Conservation (phyloP, 345 rosid genomes). For the Crucihimalaya himalaica region DNA sequence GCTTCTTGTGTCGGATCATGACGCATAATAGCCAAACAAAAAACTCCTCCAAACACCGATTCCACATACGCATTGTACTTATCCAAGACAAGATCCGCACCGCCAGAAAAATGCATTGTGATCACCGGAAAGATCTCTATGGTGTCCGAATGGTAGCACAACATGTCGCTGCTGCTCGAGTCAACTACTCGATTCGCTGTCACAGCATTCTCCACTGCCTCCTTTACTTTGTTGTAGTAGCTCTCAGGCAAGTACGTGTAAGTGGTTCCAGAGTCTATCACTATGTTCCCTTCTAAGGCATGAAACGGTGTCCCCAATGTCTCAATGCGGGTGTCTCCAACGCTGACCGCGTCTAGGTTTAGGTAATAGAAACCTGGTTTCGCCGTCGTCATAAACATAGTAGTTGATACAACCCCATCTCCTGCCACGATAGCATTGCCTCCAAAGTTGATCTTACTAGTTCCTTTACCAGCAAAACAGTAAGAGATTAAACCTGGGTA, state of each 20-base stretch:
- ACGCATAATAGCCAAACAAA: neutral
- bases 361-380: neutral
- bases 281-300: neutral
- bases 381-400: neutral
- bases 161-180: neutral
- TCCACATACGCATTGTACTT: neutral
- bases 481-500: constrained; percentile 3
- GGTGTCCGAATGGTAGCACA: neutral
- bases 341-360: constrained; percentile 18
- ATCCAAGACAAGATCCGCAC: constrained; percentile 18
- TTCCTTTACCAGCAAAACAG: neutral
- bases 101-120: constrained; percentile 2
- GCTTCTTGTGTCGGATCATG: neutral
- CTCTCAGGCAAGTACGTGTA: neutral
- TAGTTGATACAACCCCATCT: neutral
- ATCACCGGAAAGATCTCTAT: neutral
- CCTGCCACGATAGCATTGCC: neutral
- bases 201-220: neutral
- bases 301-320: constrained; percentile 20
- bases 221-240: neutral
- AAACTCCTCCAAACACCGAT: neutral
- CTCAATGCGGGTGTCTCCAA: too few relatives aligned
- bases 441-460: constrained; percentile 26
- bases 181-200: neutral
- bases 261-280: constrained; percentile 21